Evolutionary conservation across 1,284 basidiomycete genomes (phyloP).

Genomic region (Melampsora americana): DNA sequence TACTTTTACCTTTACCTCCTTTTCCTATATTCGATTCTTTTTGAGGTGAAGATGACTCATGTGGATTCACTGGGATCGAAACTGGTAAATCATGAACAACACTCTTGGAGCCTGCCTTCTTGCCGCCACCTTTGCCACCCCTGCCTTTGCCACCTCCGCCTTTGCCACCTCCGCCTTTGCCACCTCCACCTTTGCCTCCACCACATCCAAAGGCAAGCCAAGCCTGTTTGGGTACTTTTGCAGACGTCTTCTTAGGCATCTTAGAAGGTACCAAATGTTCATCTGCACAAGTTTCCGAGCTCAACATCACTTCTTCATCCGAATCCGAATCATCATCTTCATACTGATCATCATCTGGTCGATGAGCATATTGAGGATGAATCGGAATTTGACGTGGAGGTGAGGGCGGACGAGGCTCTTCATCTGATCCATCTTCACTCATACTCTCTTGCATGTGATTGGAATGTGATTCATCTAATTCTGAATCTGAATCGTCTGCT

Average conservation of each 20-base stretch:
- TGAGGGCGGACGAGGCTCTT: slow-evolving; percentile 36
- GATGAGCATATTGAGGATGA: background rate
- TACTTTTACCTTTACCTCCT: slow-evolving; percentile 24
- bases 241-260: slow-evolving; percentile 26
- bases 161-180: background rate
- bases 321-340: slow-evolving; percentile 24
- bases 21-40: background rate
- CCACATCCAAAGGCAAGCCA: background rate
- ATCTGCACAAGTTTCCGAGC: slow-evolving; percentile 9
- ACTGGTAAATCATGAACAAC: no score
- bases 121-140: slow-evolving; percentile 9
- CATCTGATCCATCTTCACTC: slow-evolving; percentile 19
- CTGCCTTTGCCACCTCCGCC: background rate
- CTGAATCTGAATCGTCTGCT: slow-evolving; percentile 7
- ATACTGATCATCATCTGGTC: slow-evolving; percentile 5
- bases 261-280: slow-evolving; percentile 12
- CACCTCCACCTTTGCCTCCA: background rate
- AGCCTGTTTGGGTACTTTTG: slow-evolving; percentile 12
- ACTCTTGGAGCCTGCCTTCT: background rate
- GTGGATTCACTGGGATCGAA: background rate
- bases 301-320: slow-evolving; percentile 23
- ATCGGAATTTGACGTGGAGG: slow-evolving; percentile 12
- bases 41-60: background rate
- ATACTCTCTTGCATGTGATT: background rate
- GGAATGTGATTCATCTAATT: background rate